Percentiles rank a stretch among this genome's conserved stretches.
Conservation (phyloP, 768 basidiomycete genomes). For the Sporobolomyces phaffii region DNA sequence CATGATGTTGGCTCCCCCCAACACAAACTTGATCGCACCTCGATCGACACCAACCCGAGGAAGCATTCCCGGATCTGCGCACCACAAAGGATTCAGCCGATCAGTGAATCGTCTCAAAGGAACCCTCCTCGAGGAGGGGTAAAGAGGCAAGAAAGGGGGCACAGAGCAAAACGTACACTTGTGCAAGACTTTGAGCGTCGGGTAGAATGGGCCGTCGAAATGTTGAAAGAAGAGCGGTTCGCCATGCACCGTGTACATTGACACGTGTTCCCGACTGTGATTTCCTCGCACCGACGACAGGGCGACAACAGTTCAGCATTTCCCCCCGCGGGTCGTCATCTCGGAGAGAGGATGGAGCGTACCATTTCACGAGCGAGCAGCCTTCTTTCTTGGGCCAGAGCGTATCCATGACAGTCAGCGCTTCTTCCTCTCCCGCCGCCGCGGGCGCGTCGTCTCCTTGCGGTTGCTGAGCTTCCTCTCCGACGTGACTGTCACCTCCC, state of each 20-base stretch:
- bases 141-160: slow-evolving; percentile 7
- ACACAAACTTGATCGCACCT: slow-evolving; percentile 93
- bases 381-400: slow-evolving; percentile 99
- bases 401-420: slow-evolving; percentile 72
- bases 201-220: slow-evolving; percentile 86
- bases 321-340: too few relatives aligned
- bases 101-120: neutral
- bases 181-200: slow-evolving; percentile 81
- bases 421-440: slow-evolving; percentile 37
- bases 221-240: slow-evolving; percentile 93
- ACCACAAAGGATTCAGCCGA: neutral
- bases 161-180: slow-evolving; percentile 61
- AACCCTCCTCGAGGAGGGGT: too few relatives aligned
- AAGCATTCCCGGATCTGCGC: slow-evolving; percentile 77
- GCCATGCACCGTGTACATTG: slow-evolving; percentile 79
- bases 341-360: slow-evolving; percentile 32
- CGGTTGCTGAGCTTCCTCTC: slow-evolving; percentile 33
- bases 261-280: slow-evolving; percentile 83
- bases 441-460: slow-evolving; percentile 31
- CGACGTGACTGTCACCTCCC: slow-evolving; percentile 31
- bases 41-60: slow-evolving; percentile 86
- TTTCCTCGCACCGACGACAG: too few relatives aligned
- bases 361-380: slow-evolving; percentile 91
- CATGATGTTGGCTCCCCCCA: slow-evolving; percentile 93
- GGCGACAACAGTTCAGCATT: too few relatives aligned